phyloP scores from a whole-genome alignment of 805 yeast genomes.

The Nakazawaea peltata region DNA sequence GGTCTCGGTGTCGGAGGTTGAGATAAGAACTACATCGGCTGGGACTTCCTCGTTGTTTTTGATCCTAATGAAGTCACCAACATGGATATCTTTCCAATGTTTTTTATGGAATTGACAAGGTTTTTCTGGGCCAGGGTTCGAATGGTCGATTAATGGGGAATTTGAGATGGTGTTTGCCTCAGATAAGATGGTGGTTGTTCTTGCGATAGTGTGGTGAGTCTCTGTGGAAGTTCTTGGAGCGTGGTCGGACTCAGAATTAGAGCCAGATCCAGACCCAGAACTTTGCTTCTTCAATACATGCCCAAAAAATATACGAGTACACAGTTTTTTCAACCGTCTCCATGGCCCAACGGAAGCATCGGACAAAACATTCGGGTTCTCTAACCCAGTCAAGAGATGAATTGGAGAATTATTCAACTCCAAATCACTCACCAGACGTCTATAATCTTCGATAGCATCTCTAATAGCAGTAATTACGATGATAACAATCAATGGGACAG shows the following conservation, averaged over 20 bases:
- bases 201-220: too few species aligned
- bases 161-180: neutral
- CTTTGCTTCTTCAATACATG: slow-evolving; percentile 2
- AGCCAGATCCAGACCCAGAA: slow-evolving; percentile 10
- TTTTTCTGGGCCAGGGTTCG: neutral
- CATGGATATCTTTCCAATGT: slow-evolving; percentile 67
- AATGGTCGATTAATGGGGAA: slow-evolving; percentile 1
- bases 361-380: slow-evolving; percentile 48
- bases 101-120: slow-evolving; percentile 28
- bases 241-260: neutral
- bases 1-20: slow-evolving; percentile 59
- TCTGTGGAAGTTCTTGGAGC: too few species aligned
- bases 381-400: slow-evolving; percentile 48
- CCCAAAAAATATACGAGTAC: slow-evolving; percentile 3
- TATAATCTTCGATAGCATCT: slow-evolving; percentile 76
- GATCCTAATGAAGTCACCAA: slow-evolving; percentile 66
- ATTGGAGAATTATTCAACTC: slow-evolving; percentile 72
- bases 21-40: slow-evolving; percentile 60
- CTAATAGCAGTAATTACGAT: slow-evolving; percentile 67
- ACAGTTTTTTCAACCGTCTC: slow-evolving; percentile 58
- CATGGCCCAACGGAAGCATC: slow-evolving; percentile 59
- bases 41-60: slow-evolving; percentile 71
- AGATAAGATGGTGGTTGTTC: neutral
- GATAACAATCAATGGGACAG: slow-evolving; percentile 75
- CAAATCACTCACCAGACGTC: slow-evolving; percentile 63